phyloP scores from a whole-genome alignment of 2,329 filamentous ascomycete species.

The Neofusicoccum sp. region DNA sequence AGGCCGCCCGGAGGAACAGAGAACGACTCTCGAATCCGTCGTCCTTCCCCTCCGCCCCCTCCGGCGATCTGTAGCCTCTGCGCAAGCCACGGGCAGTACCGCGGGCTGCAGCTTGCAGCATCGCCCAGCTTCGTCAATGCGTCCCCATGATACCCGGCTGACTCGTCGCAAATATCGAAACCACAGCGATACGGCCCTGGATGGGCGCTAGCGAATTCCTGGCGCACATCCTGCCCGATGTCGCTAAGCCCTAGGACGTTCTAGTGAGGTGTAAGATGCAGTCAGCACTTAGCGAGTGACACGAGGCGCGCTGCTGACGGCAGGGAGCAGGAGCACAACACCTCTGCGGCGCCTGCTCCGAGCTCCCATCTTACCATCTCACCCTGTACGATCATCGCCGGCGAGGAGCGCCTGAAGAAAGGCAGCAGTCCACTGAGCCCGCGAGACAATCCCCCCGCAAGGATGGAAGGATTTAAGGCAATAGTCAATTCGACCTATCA shows the following conservation, averaged over 20 bases:
- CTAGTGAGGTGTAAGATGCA: constrained; percentile 18
- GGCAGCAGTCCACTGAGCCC: neutral
- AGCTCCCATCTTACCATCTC: neutral
- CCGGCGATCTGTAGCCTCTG: constrained; percentile 42
- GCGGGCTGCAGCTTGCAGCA: neutral
- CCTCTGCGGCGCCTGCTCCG: neutral
- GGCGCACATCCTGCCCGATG: constrained; percentile 13
- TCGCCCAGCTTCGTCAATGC: constrained; percentile 3
- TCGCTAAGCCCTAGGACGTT: constrained; percentile 16
- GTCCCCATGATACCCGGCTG: neutral
- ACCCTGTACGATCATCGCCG: neutral
- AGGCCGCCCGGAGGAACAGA: constrained; percentile 75
- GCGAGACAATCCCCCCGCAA: neutral
- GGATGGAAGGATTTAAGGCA: neutral
- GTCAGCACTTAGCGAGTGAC: constrained; percentile 20
- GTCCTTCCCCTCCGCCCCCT: constrained; percentile 83
- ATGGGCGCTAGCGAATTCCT: constrained; percentile 1
- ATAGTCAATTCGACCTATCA: constrained; percentile 3
- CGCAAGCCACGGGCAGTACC: neutral
- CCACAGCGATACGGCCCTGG: constrained; percentile 8
- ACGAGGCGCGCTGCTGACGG: constrained; percentile 18
- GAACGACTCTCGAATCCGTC: constrained; percentile 76
- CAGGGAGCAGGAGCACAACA: constrained; percentile 14
- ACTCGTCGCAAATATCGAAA: constrained; percentile 17
- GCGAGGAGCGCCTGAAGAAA: neutral